phyloP scores from a whole-genome alignment of 495 filamentous ascomycete genomes.

The Immersiella caudata region DNA sequence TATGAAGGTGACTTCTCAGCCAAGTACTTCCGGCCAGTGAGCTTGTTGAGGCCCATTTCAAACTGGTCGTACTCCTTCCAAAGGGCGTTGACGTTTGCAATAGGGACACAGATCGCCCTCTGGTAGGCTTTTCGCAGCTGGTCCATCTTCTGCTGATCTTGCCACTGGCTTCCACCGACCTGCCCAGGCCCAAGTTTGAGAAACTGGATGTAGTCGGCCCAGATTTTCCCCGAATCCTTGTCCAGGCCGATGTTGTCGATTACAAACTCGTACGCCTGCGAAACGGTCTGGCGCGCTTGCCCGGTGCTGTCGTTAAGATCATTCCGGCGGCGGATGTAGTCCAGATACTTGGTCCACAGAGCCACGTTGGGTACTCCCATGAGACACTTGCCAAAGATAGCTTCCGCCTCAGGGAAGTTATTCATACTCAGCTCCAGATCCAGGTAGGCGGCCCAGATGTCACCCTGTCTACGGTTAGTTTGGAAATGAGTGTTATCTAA shows the following conservation, averaged over 20 bases:
- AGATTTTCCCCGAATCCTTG: slow-evolving; percentile 86
- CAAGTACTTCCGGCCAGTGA: slow-evolving; percentile 86
- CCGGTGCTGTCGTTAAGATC: slow-evolving; percentile 82
- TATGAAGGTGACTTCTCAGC: slow-evolving; percentile 90
- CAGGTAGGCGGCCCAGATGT: slow-evolving; percentile 83
- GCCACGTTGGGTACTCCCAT: slow-evolving; percentile 73
- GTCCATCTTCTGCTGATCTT: slow-evolving; percentile 98
- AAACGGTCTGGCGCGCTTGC: slow-evolving; percentile 71
- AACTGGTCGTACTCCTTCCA: slow-evolving; percentile 99
- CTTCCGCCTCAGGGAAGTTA: slow-evolving; percentile 73
- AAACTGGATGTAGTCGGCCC: slow-evolving; percentile 92
- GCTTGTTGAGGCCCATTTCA: slow-evolving; percentile 88
- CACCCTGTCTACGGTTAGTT: slow-evolving; percentile 63
- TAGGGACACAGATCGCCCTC: slow-evolving; percentile 81
- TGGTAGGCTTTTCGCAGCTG: slow-evolving; percentile 87
- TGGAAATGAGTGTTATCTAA: background rate
- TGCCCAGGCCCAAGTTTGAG: slow-evolving; percentile 81
- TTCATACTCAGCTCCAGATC: slow-evolving; percentile 85
- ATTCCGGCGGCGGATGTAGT: slow-evolving; percentile 90
- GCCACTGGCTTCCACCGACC: slow-evolving; percentile 84
- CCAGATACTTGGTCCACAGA: slow-evolving; percentile 91
- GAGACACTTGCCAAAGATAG: slow-evolving; percentile 77
- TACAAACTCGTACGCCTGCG: slow-evolving; percentile 86
- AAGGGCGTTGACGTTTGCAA: slow-evolving; percentile 71
- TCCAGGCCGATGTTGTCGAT: slow-evolving; percentile 88